These are phyloP conservation scores for Pythium coloratum DNA, from an alignment of 352 stramenopile genomes.

Conservation along the genomic window DNA sequence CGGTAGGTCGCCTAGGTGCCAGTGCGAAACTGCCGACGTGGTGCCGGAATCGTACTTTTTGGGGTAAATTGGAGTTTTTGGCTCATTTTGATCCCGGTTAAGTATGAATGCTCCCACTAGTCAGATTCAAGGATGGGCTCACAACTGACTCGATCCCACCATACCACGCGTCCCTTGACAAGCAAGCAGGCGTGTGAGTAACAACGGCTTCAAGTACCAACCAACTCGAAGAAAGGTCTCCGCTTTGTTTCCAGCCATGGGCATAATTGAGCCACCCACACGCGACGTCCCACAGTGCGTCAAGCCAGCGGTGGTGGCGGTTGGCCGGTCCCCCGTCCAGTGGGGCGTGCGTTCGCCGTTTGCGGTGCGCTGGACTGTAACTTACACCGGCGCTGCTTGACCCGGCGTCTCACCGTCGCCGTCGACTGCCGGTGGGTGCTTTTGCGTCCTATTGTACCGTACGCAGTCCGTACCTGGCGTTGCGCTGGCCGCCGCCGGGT, in stretches of 20 bases:
- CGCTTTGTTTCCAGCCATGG: not conserved
- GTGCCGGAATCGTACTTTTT: constrained; percentile 2
- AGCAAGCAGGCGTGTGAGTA: constrained; percentile 3
- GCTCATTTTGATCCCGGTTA: not conserved
- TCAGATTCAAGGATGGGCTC: not conserved
- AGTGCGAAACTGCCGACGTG: not conserved
- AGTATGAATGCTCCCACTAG: not conserved
- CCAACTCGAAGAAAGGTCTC: not conserved
- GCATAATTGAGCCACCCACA: not conserved
- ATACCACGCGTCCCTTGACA: constrained; percentile 5
- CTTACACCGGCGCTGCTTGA: not conserved
- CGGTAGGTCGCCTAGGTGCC: not conserved
- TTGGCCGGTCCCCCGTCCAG: not conserved
- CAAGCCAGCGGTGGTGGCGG: not conserved
- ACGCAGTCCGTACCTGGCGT: not conserved
- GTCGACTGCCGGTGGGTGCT: not conserved
- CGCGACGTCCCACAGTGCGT: not conserved
- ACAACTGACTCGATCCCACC: constrained; percentile 4
- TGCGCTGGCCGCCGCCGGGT: not conserved
- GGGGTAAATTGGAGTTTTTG: not conserved
- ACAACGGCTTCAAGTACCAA: not conserved
- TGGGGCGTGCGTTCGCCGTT: not conserved
- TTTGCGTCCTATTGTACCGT: not conserved
- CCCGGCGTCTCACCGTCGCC: not conserved
- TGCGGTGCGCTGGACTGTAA: constrained; percentile 6